A percentile compares a stretch with the other conserved stretches of the same genome.
Evolutionary conservation across 257 asterid species (phyloP).

Genomic region (Capsicum rhomboideum): DNA sequence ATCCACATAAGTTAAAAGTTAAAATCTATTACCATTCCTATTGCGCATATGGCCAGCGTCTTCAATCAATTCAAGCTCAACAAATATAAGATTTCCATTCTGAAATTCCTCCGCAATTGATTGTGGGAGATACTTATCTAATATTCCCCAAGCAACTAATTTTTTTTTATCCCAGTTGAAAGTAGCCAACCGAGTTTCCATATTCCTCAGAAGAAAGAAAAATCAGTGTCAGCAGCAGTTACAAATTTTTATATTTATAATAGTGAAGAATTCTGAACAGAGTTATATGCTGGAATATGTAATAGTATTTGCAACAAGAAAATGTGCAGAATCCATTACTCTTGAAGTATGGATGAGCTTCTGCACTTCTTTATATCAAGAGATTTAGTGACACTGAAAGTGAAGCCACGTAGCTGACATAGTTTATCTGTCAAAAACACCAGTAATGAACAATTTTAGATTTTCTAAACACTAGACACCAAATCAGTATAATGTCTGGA

Average conservation of each 20-base stretch:
- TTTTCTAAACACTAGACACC: no score
- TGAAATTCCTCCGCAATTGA: constrained; percentile 82
- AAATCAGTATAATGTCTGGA: no score
- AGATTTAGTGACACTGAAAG: background rate
- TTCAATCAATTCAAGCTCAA: constrained; percentile 73
- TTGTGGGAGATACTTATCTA: constrained; percentile 94
- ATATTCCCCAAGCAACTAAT: constrained; percentile 84
- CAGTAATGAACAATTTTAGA: no score
- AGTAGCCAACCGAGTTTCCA: constrained; percentile 1
- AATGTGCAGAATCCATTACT: background rate
- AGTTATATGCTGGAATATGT: background rate
- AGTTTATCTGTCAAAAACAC: background rate
- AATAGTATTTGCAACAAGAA: background rate
- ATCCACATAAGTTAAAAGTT: background rate
- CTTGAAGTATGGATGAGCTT: background rate
- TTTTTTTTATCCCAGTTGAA: constrained; percentile 82
- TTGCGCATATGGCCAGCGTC: constrained; percentile 99
- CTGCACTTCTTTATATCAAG: background rate
- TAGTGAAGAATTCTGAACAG: background rate
- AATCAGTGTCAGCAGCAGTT: background rate
- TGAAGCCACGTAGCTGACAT: background rate
- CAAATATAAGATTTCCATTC: constrained; percentile 41
- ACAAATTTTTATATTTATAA: background rate
- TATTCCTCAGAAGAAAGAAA: background rate
- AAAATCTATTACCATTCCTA: constrained; percentile 77